phyloP scores from a whole-genome alignment of 331 rosid genomes.

The Spiraea crenata region DNA sequence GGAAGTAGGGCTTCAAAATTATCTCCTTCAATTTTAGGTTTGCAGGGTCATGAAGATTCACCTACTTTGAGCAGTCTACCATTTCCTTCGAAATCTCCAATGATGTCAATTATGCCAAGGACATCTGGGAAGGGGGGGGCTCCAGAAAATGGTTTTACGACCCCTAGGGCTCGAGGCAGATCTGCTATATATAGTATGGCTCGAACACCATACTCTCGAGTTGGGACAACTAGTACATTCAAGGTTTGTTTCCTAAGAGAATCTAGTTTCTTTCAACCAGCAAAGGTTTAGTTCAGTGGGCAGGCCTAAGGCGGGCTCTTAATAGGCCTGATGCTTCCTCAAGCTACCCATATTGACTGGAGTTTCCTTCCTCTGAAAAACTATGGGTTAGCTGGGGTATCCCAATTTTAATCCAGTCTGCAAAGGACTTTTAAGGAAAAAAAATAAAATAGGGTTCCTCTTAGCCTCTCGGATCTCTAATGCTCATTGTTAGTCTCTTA shows the following conservation, averaged over 20 bases:
- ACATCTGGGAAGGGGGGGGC: constrained; percentile 40
- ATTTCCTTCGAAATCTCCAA: constrained; percentile 38
- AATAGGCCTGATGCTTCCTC: not conserved
- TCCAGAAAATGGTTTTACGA: constrained; percentile 65
- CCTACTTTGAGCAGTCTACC: constrained; percentile 33
- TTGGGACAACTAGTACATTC: constrained; percentile 38
- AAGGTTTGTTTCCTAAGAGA: constrained; percentile 45
- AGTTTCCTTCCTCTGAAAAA: not conserved
- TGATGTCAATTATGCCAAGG: constrained; percentile 53
- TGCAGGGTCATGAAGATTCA: constrained; percentile 43
- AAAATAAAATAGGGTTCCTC: not conserved
- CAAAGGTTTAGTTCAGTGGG: not conserved
- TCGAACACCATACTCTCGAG: constrained; percentile 74
- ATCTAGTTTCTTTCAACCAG: constrained; percentile 3
- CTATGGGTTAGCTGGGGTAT: not conserved
- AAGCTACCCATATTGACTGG: not conserved
- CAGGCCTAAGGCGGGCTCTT: not conserved
- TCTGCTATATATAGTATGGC: constrained; percentile 92
- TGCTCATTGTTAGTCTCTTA: constrained; percentile 6
- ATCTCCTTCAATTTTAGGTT: constrained; percentile 52
- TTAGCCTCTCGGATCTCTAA: not conserved
- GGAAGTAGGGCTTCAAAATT: constrained; percentile 64
- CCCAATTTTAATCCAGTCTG: not conserved
- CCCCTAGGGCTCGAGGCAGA: constrained; percentile 78
- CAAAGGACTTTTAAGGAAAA: not conserved